Conservation (phyloP, 139 green algal species). For the Deuterostichococcus epilithicus region DNA sequence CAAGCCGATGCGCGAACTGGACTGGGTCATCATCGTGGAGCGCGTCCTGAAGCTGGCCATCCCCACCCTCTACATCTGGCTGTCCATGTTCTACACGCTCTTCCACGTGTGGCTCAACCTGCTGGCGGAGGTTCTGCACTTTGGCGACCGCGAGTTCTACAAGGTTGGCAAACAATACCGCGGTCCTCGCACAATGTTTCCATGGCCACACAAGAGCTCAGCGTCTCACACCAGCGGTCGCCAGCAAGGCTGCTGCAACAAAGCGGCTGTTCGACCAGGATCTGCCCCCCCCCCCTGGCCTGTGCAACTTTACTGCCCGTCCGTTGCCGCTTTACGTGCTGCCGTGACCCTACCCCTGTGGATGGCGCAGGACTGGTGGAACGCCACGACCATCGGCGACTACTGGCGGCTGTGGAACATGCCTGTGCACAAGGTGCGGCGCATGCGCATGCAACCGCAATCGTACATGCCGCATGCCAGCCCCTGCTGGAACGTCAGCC, state of each 20-base stretch:
- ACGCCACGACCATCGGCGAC: conserved; percentile 80
- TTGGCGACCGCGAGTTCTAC: conserved; percentile 95
- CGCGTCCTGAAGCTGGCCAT: conserved; percentile 88
- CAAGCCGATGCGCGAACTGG: conserved; percentile 55
- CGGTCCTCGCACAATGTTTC: too few relatives aligned
- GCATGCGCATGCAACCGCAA: too few relatives aligned
- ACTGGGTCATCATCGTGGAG: conserved; percentile 66
- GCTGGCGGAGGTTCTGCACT: conserved; percentile 78
- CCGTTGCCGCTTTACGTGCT: too few relatives aligned
- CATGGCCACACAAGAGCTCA: too few relatives aligned
- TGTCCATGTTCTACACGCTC: conserved; percentile 81
- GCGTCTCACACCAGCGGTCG: too few relatives aligned
- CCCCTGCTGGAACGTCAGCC: too few relatives aligned
- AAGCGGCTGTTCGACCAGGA: too few relatives aligned
- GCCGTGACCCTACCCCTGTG: too few relatives aligned
- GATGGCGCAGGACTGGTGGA: conserved; percentile 83
- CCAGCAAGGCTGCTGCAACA: too few relatives aligned
- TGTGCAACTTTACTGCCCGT: neutral
- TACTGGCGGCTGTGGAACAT: conserved; percentile 96
- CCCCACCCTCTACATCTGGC: conserved; percentile 88
- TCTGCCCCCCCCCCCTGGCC: too few relatives aligned
- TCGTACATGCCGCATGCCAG: too few relatives aligned
- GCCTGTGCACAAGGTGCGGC: conserved; percentile 69
- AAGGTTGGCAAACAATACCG: conserved; percentile 46
- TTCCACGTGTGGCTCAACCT: conserved; percentile 93